phyloP scores from a whole-genome alignment of 1,284 basidiomycete species.

The Trametes sp. region DNA sequence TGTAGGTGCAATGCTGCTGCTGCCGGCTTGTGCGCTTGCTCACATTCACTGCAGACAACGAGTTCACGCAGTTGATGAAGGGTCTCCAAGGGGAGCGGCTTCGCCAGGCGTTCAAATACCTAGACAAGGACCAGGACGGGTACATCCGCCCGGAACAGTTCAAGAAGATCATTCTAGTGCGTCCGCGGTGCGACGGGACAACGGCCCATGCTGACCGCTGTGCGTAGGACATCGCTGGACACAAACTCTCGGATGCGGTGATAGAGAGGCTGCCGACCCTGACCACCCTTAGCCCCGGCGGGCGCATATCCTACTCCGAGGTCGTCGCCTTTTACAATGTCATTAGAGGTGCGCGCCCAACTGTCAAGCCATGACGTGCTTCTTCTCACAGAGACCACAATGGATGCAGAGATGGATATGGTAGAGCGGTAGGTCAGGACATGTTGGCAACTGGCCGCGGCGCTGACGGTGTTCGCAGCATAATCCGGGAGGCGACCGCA shows the following conservation, averaged over 20 bases:
- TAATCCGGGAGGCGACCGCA: constrained; percentile 86
- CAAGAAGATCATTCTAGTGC: constrained; percentile 89
- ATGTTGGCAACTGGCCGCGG: constrained; percentile 17
- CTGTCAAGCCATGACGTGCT: constrained; percentile 15
- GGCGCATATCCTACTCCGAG: constrained; percentile 93
- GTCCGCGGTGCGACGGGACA: constrained; percentile 32
- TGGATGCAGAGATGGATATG: constrained; percentile 87
- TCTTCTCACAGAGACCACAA: constrained; percentile 15
- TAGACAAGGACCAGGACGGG: constrained; percentile 89
- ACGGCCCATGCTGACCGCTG: neutral
- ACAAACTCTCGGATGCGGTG: constrained; percentile 92
- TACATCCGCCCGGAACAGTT: constrained; percentile 94
- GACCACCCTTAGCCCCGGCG: constrained; percentile 86
- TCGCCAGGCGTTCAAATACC: constrained; percentile 90
- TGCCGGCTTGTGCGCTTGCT: constrained; percentile 15
- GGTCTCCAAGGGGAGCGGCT: constrained; percentile 95
- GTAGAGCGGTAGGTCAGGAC: constrained; percentile 75
- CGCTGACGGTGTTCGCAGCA: constrained; percentile 50
- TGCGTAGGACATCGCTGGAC: constrained; percentile 87
- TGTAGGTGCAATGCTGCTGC: constrained; percentile 60
- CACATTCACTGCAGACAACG: constrained; percentile 67
- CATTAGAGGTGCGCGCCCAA: constrained; percentile 66
- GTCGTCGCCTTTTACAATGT: constrained; percentile 97
- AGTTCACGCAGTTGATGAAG: constrained; percentile 97
- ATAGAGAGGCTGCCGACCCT: constrained; percentile 90